Evolutionary conservation across 176 grass and related monocot species (phyloP).

Genomic region (Musa itinerans): DNA sequence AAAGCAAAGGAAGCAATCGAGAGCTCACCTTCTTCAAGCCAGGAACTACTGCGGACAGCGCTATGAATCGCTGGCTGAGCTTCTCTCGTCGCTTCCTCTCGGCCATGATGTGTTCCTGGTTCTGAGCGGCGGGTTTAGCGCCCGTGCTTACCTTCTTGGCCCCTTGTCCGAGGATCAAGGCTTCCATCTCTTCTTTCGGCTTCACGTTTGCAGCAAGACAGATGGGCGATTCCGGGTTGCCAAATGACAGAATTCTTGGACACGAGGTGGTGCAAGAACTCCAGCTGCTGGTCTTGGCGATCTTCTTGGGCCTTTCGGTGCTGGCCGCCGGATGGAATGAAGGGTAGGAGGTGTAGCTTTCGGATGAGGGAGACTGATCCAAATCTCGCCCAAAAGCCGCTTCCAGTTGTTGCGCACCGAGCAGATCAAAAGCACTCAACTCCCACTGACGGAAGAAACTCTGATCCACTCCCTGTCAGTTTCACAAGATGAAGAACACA

Average conservation of each 20-base stretch:
- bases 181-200: slow-evolving; percentile 16
- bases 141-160: background rate
- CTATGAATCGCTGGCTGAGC: slow-evolving; percentile 96
- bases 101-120: slow-evolving; percentile 74
- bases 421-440: slow-evolving; percentile 50
- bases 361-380: slow-evolving; percentile 25
- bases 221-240: background rate
- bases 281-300: slow-evolving; percentile 22
- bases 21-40: slow-evolving; percentile 71
- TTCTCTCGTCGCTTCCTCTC: slow-evolving; percentile 89
- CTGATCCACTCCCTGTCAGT: slow-evolving; percentile 59
- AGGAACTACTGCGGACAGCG: slow-evolving; percentile 80
- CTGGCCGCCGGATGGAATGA: background rate
- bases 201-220: slow-evolving; percentile 1
- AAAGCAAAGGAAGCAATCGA: background rate
- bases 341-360: slow-evolving; percentile 12
- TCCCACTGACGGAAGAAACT: slow-evolving; percentile 93
- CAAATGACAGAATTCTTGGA: slow-evolving; percentile 20
- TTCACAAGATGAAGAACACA: too few relatives aligned
- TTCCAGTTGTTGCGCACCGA: slow-evolving; percentile 66
- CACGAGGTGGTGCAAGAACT: slow-evolving; percentile 14
- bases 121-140: background rate
- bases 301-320: slow-evolving; percentile 9
- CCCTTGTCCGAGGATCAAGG: background rate
- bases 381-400: slow-evolving; percentile 42